Percentiles rank a stretch among this genome's conserved stretches.
Evolutionary conservation across 306 rosid species (phyloP).

Genomic region (Dryas alaskensis): DNA sequence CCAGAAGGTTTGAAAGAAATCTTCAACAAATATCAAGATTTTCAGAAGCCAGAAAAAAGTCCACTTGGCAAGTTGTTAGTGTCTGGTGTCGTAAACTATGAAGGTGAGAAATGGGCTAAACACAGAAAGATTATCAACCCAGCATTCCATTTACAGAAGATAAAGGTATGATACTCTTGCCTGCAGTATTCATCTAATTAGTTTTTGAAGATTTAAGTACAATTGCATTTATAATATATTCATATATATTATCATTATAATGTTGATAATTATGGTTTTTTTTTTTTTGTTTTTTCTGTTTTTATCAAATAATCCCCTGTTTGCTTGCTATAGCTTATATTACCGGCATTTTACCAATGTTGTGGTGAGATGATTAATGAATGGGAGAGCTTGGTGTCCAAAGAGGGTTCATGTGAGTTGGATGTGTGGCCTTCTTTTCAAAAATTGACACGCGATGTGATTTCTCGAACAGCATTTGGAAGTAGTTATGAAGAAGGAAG

Average conservation of each 20-base stretch:
- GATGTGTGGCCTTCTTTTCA: conserved; percentile 19
- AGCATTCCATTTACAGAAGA: conserved; percentile 41
- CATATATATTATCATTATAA: too few relatives aligned
- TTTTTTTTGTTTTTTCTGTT: too few relatives aligned
- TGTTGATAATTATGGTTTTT: too few relatives aligned
- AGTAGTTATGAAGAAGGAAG: conserved; percentile 40
- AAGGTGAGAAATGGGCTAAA: conserved; percentile 50
- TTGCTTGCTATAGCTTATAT: background rate
- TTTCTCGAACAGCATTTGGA: conserved; percentile 23
- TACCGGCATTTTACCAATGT: background rate
- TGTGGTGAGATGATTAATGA: background rate
- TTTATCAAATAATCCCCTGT: too few relatives aligned
- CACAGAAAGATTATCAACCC: conserved; percentile 47
- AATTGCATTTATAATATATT: too few relatives aligned
- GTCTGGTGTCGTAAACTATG: background rate
- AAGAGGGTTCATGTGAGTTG: conserved; percentile 5
- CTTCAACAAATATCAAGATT: conserved; percentile 24
- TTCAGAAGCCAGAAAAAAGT: conserved; percentile 24
- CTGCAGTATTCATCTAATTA: too few relatives aligned
- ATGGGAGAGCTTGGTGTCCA: background rate
- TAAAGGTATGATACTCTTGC: conserved; percentile 38
- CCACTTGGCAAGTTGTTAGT: conserved; percentile 19
- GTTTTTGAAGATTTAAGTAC: too few relatives aligned
- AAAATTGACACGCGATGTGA: conserved; percentile 14
- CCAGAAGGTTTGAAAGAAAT: conserved; percentile 45